Base-by-base conservation (phyloP, 306 rosid species). In the Dryas drummondii region DNA sequence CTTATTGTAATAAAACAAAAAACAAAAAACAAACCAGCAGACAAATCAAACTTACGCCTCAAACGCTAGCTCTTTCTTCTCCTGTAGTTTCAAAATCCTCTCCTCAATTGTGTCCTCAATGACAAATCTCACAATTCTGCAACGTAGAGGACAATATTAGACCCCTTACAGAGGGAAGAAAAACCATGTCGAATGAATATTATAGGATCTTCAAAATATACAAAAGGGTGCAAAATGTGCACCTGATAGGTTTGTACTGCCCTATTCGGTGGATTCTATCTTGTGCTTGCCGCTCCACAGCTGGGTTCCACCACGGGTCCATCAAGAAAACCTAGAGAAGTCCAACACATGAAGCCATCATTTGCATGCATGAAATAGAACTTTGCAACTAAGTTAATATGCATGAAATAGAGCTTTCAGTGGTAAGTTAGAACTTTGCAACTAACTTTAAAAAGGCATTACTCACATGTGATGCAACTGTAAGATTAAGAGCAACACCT, bases 301-400 rank as follows among this genome's bases (percentile, higher is more conserved):
- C 98, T 0, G 98, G 96, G 83, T 94, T 94, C 98, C 97, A 94
- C 98, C 98, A 94, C 9, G 96, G 98, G 76, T 94, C 97, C 97
- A 94, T 94, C 79, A 94, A 84, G 84, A 94, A 94, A 47, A 94
- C 97, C 97, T 93, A 79, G 37, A 15, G 14, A 74, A 65, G 64
- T 73, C 69, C 74, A 70, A 53, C 22, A 63, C 13, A 45, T 9
- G 5, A 79, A 70, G 37, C 37, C 45, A 40, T 41, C 3, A 65
- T 41, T 6, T 41, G 22, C 22, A n/a, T 27, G 6, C 17, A 40
- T 15, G 26, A 61, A 7, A 62, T 40, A 6, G 5, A 62, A 41
- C 15, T 41, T 62, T 32, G 37, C 37, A 32, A 10, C 11, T 3
- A 3, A 68, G 22, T 22, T 22, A 22, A 22, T 22, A n/a, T 27